Evolutionary conservation across 1,284 basidiomycete genomes (phyloP), one percentile per base, ranked within the genome.

Genomic region (Cryptococcus sp.): DNA sequence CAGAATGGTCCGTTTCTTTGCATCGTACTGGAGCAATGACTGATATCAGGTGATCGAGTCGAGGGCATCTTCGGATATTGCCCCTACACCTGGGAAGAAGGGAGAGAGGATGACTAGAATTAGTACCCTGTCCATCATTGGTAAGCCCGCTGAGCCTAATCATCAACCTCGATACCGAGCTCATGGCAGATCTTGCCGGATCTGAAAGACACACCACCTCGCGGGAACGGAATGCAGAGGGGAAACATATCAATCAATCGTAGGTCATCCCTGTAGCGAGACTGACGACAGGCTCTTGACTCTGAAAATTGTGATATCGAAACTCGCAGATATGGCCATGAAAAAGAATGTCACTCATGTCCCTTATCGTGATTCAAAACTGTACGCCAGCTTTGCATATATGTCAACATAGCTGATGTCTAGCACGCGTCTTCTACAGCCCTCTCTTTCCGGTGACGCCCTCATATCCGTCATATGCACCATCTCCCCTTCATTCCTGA

Each of bases 401-500:
- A n/a, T 5, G 14, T 19, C 4, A 14, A 39, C 36, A 39, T 19
- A 4, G 28, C 22, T 25, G 18, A n/a, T 19, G 10, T 23, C 18
- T 32, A 75, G 73, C 4, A 98, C 94, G 3, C 85, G 93, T 31
- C 85, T 98, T 74, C 81, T 98, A 5, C 93, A 98, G 71, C 93
- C 93, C 2, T 96, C 91, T 1, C 80, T 98, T 0, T 87, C 88
- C 0, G 96, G 94, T 1, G 91, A 97, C 67, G 94, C 96, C 16
- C 84, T 91, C 18, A 93, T 98, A 47, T 92, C 90, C 34, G 94
- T 98, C 24, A 88, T 98, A 53, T 97, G 92, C 69, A 98, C 94
- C 0, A 83, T 98, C 68, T 94, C 93, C 64, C 90, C 91, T 0
- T 87, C 89, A 1, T 55, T 61, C 65, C 36, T 67, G 49, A 76